phyloP scores from a whole-genome alignment of 1,139 yeast genomes.

The Sugiyamaella japonica region DNA sequence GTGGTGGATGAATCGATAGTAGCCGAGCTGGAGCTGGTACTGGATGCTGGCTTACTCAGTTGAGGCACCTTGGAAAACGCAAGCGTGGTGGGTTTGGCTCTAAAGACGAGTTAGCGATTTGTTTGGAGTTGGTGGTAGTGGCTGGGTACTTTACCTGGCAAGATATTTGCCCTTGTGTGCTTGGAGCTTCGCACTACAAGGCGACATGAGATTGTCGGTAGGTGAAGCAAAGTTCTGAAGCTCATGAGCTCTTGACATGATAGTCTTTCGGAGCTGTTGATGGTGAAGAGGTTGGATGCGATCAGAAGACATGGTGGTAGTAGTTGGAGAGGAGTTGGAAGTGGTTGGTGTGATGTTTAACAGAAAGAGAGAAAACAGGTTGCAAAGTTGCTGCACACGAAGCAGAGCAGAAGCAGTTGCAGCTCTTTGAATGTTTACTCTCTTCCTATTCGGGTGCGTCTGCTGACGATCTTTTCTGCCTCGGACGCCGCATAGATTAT shows the following conservation, averaged over 20 bases:
- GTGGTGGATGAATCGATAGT: conserved; percentile 6
- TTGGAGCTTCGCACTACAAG: conserved; percentile 56
- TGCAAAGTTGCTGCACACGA: no score
- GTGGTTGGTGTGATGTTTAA: neutral
- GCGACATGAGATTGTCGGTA: conserved; percentile 57
- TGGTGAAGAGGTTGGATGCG: conserved; percentile 17
- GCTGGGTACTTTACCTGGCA: conserved; percentile 27
- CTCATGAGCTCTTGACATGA: conserved; percentile 17
- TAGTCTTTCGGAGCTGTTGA: conserved; percentile 12
- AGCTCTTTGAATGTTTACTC: neutral
- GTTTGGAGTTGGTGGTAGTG: neutral
- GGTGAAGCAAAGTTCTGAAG: conserved; percentile 51
- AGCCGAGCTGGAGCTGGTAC: neutral
- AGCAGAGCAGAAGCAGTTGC: no score
- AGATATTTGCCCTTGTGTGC: conserved; percentile 50
- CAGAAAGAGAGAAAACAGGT: no score
- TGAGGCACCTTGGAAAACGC: conserved; percentile 12
- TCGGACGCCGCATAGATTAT: neutral
- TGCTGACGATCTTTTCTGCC: neutral
- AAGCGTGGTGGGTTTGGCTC: conserved; percentile 15
- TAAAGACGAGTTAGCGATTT: neutral
- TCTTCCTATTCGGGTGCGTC: neutral
- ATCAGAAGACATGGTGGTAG: conserved; percentile 1
- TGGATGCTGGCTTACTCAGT: neutral
- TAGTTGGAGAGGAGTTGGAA: neutral